Evolutionary conservation across 2,329 filamentous ascomycete species (phyloP).

Genomic region (Phaeomoniella chlamydospora): DNA sequence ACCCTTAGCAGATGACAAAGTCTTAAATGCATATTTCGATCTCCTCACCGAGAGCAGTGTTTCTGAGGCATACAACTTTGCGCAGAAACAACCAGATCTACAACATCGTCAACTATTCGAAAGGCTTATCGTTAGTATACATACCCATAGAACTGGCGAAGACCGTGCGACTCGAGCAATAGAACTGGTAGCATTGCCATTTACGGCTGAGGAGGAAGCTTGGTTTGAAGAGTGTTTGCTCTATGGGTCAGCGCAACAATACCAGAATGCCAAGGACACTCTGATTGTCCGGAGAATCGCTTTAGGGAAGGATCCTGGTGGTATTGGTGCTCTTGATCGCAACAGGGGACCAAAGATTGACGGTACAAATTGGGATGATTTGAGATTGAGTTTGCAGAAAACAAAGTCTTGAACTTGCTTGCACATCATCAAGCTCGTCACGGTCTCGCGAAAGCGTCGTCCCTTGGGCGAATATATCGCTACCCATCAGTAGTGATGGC

Average conservation of each 20-base stretch:
- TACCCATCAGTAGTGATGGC: too few relatives aligned
- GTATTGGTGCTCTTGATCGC: conserved; percentile 19
- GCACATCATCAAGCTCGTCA: too few relatives aligned
- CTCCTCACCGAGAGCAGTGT: conserved; percentile 54
- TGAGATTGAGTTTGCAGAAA: conserved; percentile 11
- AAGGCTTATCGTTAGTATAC: conserved; percentile 45
- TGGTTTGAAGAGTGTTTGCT: conserved; percentile 61
- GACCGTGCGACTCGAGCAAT: conserved; percentile 40
- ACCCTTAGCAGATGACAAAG: conserved; percentile 47
- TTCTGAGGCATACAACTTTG: conserved; percentile 60
- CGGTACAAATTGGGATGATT: conserved; percentile 37
- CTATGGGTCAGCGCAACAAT: conserved; percentile 47
- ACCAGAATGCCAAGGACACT: conserved; percentile 56
- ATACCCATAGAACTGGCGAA: conserved; percentile 25
- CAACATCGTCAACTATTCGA: conserved; percentile 53
- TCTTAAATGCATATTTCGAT: conserved; percentile 53
- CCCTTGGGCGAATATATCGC: too few relatives aligned
- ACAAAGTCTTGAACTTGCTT: neutral
- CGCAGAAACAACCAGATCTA: conserved; percentile 47
- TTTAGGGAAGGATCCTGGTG: conserved; percentile 35
- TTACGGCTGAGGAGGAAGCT: conserved; percentile 54
- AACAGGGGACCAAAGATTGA: conserved; percentile 29
- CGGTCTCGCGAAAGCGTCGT: too few relatives aligned
- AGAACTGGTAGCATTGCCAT: conserved; percentile 58
- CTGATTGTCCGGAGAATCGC: conserved; percentile 60